phyloP scores from a whole-genome alignment of 139 green algal genomes.

The Eudorina sp. region DNA sequence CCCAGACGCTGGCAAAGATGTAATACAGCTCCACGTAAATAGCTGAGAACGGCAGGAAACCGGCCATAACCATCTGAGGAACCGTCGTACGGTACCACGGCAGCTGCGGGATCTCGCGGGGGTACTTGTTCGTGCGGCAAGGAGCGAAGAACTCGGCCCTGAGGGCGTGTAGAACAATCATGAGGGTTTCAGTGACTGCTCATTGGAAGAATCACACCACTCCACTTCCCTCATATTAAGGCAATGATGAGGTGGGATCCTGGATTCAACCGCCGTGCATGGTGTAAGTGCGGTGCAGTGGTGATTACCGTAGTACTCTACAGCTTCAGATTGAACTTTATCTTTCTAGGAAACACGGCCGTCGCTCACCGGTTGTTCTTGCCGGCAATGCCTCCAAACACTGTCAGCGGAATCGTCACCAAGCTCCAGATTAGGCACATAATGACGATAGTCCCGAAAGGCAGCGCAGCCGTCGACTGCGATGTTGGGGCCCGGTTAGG shows the following conservation, averaged over 20 bases:
- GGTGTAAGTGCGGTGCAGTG: too few species aligned
- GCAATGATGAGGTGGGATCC: too few species aligned
- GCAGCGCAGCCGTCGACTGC: conserved; percentile 82
- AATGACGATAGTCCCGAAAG: conserved; percentile 88
- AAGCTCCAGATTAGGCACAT: conserved; percentile 89
- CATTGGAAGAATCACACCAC: too few species aligned
- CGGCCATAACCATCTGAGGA: conserved; percentile 94
- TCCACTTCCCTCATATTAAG: too few species aligned
- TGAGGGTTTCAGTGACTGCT: background rate
- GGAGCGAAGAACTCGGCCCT: conserved; percentile 71
- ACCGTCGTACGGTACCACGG: conserved; percentile 91
- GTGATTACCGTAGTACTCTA: too few species aligned
- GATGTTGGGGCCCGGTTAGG: too few species aligned
- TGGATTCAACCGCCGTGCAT: background rate
- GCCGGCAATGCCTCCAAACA: conserved; percentile 90
- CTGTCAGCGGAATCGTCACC: conserved; percentile 92
- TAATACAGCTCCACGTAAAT: conserved; percentile 99
- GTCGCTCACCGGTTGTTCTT: conserved; percentile 66
- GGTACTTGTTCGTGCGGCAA: conserved; percentile 94
- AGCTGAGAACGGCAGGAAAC: conserved; percentile 95
- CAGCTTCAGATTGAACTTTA: background rate
- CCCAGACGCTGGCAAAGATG: conserved; percentile 97
- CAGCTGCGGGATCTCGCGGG: conserved; percentile 87
- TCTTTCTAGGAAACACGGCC: background rate
- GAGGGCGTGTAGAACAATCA: background rate